Evolutionary conservation across 805 yeast species (phyloP), one percentile per base, ranked within the genome.

Genomic region (Metschnikowia cubensis): DNA sequence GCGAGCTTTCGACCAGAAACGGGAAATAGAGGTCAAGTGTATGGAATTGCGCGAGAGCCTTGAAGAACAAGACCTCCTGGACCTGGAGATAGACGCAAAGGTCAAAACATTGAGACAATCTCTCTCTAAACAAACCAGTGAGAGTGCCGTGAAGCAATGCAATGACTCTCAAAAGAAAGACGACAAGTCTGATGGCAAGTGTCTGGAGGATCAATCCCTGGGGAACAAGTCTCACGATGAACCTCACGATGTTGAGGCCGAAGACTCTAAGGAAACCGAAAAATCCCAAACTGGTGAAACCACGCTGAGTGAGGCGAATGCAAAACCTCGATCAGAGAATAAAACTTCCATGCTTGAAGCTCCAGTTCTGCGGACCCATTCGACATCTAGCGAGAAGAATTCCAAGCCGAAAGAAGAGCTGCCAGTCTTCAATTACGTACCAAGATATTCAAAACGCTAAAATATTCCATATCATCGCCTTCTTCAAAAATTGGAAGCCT

Each of bases 21-120:
- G 83, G 42, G 54, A 55, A 17, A 58, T 78, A 1, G 82, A 78
- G 44, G 67, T 80, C 10, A 62, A 66, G 53, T 76, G 83, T 34
- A 71, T 75, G 72, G 80, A 80, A 40, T 69, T 75, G 25, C 57
- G 83, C 20, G 85, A 81, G 45, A 45, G 63, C 35, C 58, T 83
- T 17, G 87, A 82, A 53, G 85, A 81, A 25, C 67, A 70, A 6
- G 70, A 65, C 14, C 46, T 68, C 25, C 69, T 64, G 1, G 83
- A 67, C 65, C 60, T 50, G 1, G 61, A 54, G 20, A 64, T 70
- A 11, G 33, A 21, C 22, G 20, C 13, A 20, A 32, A 22, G 18
- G 45, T 42, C n/a, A 42, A 42, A n/a, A n/a, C 21, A 18, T 42
- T 42, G 31, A 17, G 45, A 20, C 31, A 42, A 21, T 34, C 37